phyloP scores from a whole-genome alignment of 2,329 filamentous ascomycete species.

The Sphaerulina musiva region DNA sequence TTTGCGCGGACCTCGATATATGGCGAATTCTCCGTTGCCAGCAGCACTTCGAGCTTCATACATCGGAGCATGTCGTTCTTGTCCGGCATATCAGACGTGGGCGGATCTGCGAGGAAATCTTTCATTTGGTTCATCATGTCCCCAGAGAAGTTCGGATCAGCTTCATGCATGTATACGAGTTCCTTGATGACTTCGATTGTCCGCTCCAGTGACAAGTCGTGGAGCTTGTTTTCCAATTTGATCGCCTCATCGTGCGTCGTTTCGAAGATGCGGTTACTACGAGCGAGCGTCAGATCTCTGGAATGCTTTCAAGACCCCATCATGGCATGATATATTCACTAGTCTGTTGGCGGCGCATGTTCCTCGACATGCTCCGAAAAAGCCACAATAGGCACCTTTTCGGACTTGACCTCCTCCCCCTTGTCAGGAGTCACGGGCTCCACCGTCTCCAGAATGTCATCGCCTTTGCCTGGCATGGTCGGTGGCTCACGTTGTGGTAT shows the following conservation, averaged over 20 bases:
- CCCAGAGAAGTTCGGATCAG: conserved; percentile 15
- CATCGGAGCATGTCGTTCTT: conserved; percentile 9
- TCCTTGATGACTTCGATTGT: conserved; percentile 11
- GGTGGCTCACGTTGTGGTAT: not conserved
- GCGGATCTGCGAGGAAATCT: conserved; percentile 12
- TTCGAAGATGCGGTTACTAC: not conserved
- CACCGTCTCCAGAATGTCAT: not conserved
- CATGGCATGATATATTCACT: not conserved
- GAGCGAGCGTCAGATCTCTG: not conserved
- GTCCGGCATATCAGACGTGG: conserved; percentile 6
- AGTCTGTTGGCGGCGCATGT: not conserved
- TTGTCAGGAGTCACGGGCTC: not conserved
- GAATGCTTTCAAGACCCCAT: not conserved
- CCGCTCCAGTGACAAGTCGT: conserved; percentile 7
- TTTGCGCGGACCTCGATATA: conserved; percentile 25
- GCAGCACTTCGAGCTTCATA: conserved; percentile 11
- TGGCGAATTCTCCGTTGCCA: conserved; percentile 20
- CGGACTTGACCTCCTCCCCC: not conserved
- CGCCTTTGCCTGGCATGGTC: conserved; percentile 6
- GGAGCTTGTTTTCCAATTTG: conserved; percentile 6
- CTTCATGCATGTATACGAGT: conserved; percentile 14
- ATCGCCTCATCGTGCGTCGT: conserved; percentile 3
- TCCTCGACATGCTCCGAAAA: not conserved
- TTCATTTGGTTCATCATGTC: conserved; percentile 13
- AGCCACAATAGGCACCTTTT: not conserved